These are phyloP conservation scores for Mycosphaerella sp. DNA, from an alignment of 2,329 filamentous ascomycete genomes.

Conservation along the genomic window DNA sequence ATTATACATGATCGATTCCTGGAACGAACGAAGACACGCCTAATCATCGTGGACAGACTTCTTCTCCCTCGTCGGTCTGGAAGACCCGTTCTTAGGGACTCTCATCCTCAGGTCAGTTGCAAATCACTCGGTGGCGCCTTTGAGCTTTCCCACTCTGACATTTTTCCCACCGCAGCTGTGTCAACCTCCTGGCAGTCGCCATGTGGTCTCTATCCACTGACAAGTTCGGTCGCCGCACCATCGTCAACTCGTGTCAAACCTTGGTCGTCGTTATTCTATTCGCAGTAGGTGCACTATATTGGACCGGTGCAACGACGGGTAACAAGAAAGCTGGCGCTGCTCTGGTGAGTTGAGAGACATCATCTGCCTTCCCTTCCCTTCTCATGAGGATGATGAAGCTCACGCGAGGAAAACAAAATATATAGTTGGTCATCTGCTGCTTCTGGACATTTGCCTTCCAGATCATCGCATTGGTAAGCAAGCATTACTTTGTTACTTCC, in stretches of 20 bases:
- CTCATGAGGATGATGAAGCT: neutral
- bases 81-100: conserved; percentile 4
- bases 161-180: neutral
- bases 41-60: neutral
- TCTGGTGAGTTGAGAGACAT: neutral
- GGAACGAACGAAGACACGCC: neutral
- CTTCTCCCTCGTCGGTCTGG: conserved; percentile 4
- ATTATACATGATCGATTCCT: no score
- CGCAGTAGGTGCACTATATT: conserved; percentile 1
- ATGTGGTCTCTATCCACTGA: conserved; percentile 4
- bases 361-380: neutral
- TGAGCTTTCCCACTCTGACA: neutral
- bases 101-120: conserved; percentile 4
- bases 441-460: conserved; percentile 9
- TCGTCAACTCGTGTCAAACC: conserved; percentile 6
- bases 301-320: neutral
- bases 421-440: conserved; percentile 9
- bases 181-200: conserved; percentile 1
- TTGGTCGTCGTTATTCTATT: conserved; percentile 3
- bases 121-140: neutral
- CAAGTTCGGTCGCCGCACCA: conserved; percentile 1
- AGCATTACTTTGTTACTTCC: neutral
- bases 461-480: neutral
- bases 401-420: neutral
- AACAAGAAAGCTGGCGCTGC: neutral